A percentile compares a stretch with the other conserved stretches of the same genome.
Evolutionary conservation across 169 alveolate species (phyloP).

Genomic region (Plasmodium gonderi): DNA sequence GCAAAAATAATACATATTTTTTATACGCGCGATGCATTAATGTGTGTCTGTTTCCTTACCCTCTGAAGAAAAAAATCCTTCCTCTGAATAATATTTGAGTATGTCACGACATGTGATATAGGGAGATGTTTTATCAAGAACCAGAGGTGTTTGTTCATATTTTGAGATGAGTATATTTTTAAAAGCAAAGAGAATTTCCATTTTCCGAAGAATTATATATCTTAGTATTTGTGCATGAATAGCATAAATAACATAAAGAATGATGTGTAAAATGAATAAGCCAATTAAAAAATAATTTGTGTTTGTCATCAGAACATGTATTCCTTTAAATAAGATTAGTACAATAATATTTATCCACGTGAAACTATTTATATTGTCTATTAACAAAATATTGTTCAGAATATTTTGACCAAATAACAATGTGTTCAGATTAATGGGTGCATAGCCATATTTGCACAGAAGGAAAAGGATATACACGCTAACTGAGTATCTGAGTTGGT

Average conservation of each 20-base stretch:
- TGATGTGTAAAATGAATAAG: slow-evolving; percentile 26
- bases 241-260: slow-evolving; percentile 45
- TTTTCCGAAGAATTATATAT: slow-evolving; percentile 64
- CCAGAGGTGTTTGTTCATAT: slow-evolving; percentile 25
- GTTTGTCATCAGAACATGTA: slow-evolving; percentile 39
- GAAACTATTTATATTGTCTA: slow-evolving; percentile 49
- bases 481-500: slow-evolving; percentile 27
- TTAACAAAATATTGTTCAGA: slow-evolving; percentile 37
- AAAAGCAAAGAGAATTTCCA: slow-evolving; percentile 58
- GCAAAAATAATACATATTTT: background rate
- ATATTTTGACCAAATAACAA: slow-evolving; percentile 42
- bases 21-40: background rate
- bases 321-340: slow-evolving; percentile 14
- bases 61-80: slow-evolving; percentile 70
- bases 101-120: slow-evolving; percentile 52
- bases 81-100: slow-evolving; percentile 54
- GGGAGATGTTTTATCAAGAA: slow-evolving; percentile 45
- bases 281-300: slow-evolving; percentile 46
- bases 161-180: slow-evolving; percentile 48
- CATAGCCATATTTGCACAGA: slow-evolving; percentile 51
- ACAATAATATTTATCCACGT: slow-evolving; percentile 49
- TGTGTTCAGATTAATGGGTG: slow-evolving; percentile 56
- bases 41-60: slow-evolving; percentile 5
- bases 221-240: slow-evolving; percentile 68
- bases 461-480: slow-evolving; percentile 41